A percentile compares a stretch with the other conserved stretches of the same genome.
These are phyloP conservation scores for Quercus phellos DNA, from an alignment of 331 rosid genomes.

Conservation along the genomic window DNA sequence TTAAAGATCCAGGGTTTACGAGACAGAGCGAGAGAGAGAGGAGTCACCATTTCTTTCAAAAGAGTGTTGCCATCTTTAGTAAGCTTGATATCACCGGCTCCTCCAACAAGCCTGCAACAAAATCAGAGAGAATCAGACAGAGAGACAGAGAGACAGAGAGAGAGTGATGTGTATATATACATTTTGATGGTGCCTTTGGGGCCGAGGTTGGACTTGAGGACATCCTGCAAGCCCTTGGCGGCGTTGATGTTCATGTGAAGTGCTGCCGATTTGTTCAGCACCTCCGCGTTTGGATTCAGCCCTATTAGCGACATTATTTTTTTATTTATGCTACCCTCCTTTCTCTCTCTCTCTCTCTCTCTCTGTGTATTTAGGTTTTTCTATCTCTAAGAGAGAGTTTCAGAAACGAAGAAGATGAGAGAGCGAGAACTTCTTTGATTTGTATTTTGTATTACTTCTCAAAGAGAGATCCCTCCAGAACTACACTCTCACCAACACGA, in stretches of 20 bases:
- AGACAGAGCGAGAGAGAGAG: neutral
- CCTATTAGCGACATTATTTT: conserved; percentile 60
- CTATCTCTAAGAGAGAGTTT: no score
- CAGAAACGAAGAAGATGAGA: no score
- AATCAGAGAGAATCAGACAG: neutral
- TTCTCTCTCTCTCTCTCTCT: neutral
- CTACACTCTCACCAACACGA: no score
- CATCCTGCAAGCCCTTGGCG: conserved; percentile 94
- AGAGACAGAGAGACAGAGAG: no score
- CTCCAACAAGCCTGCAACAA: conserved; percentile 83
- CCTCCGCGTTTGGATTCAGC: conserved; percentile 92
- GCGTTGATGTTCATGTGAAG: conserved; percentile 96
- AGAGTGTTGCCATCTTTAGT: conserved; percentile 97
- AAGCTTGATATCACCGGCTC: conserved; percentile 91
- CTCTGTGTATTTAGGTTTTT: no score
- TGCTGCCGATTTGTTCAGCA: conserved; percentile 92
- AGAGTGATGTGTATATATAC: conserved; percentile 14
- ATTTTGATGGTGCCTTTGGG: conserved; percentile 97
- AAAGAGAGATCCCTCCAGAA: neutral
- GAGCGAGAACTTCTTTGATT: no score
- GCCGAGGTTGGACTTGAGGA: conserved; percentile 87
- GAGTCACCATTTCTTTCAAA: conserved; percentile 79
- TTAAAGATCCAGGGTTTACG: conserved; percentile 14
- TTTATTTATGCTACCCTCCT: neutral
- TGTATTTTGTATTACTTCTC: neutral